phyloP scores from a whole-genome alignment of 371 early-diverging fungal genomes.

The Mortierella sp. region DNA sequence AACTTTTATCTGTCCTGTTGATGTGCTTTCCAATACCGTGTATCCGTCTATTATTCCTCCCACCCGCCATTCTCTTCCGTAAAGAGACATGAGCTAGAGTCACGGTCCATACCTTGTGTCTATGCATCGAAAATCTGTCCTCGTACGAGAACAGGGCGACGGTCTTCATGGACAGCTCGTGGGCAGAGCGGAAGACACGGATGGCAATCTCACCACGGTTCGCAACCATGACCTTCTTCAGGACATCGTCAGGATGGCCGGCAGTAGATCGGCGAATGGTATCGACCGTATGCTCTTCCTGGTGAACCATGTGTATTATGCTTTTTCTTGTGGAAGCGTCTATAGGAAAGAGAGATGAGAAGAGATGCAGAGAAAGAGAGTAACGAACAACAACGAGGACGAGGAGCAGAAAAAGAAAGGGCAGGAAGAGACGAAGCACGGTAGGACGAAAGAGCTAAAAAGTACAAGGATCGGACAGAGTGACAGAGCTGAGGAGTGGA shows the following conservation, averaged over 20 bases:
- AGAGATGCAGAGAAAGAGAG: not conserved
- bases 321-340: not conserved
- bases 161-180: conserved; percentile 90
- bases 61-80: too few species aligned
- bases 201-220: conserved; percentile 91
- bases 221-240: conserved; percentile 70
- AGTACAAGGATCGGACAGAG: not conserved
- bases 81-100: too few species aligned
- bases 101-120: conserved; percentile 76
- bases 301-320: conserved; percentile 31
- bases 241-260: conserved; percentile 48
- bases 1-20: too few species aligned
- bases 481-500: not conserved
- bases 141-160: conserved; percentile 91
- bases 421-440: conserved; percentile 4
- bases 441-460: conserved; percentile 11
- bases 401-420: not conserved
- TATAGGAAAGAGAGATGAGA: not conserved
- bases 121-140: conserved; percentile 93
- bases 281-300: conserved; percentile 70
- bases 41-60: too few species aligned
- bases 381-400: not conserved
- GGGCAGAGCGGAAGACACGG: conserved; percentile 91
- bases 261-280: conserved; percentile 65
- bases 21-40: too few species aligned